These are phyloP conservation scores for Hanseniaspora thailandica DNA, from an alignment of 805 yeast species.

Conservation along the genomic window DNA sequence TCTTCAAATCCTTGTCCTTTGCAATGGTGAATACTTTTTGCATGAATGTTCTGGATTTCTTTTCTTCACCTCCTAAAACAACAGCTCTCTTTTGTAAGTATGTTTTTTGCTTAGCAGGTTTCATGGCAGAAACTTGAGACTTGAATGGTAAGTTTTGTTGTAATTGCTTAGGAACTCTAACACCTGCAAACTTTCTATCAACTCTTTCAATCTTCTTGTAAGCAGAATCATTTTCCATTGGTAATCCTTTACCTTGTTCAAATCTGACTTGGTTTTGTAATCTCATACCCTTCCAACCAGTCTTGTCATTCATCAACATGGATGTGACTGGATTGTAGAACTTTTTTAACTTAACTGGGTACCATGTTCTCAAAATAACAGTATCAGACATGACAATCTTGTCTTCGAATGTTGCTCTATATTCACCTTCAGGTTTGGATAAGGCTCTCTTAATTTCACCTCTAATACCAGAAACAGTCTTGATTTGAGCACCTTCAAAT, in stretches of 20 bases:
- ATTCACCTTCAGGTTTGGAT: slow-evolving; percentile 88
- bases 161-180: slow-evolving; percentile 71
- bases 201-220: slow-evolving; percentile 68
- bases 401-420: slow-evolving; percentile 94
- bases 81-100: slow-evolving; percentile 88
- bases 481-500: slow-evolving; percentile 94
- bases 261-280: slow-evolving; percentile 89
- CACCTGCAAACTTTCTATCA: slow-evolving; percentile 75
- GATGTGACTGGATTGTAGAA: slow-evolving; percentile 96
- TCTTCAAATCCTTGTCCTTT: slow-evolving; percentile 73
- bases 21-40: slow-evolving; percentile 76
- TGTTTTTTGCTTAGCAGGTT: slow-evolving; percentile 71
- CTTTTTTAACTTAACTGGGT: slow-evolving; percentile 79
- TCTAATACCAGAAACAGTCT: slow-evolving; percentile 92
- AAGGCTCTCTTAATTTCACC: slow-evolving; percentile 96
- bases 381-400: slow-evolving; percentile 84
- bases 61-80: slow-evolving; percentile 81
- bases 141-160: slow-evolving; percentile 76
- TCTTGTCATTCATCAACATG: slow-evolving; percentile 59
- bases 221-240: slow-evolving; percentile 40
- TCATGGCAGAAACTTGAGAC: slow-evolving; percentile 80
- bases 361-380: slow-evolving; percentile 87
- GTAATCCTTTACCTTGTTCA: slow-evolving; percentile 53
- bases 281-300: slow-evolving; percentile 93
- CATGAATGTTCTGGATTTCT: slow-evolving; percentile 80